phyloP scores from a whole-genome alignment of 2,329 filamentous ascomycete species.

The Coleophoma eucalyptorum region DNA sequence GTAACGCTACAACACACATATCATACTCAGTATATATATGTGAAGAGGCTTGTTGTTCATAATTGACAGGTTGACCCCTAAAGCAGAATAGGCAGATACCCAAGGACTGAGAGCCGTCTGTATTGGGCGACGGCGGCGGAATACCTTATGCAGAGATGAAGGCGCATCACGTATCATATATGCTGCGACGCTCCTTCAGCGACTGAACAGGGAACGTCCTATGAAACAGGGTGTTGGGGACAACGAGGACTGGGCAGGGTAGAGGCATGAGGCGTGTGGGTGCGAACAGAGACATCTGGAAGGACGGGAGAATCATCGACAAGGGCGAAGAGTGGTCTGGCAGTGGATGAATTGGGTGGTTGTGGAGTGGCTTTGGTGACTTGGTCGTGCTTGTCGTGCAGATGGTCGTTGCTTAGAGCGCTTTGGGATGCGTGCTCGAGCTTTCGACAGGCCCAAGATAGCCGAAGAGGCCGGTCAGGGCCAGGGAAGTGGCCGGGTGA shows the following conservation, averaged over 20 bases:
- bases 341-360: too few species aligned
- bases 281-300: slow-evolving; percentile 16
- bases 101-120: not conserved
- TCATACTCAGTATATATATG: not conserved
- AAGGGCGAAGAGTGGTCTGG: too few species aligned
- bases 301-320: slow-evolving; percentile 11
- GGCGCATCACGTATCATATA: slow-evolving; percentile 28
- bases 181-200: slow-evolving; percentile 19
- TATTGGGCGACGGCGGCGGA: not conserved
- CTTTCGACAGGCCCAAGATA: too few species aligned
- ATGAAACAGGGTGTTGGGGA: slow-evolving; percentile 13
- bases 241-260: too few species aligned
- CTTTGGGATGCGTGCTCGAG: not conserved
- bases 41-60: not conserved
- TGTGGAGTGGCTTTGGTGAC: too few species aligned
- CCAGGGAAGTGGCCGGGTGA: too few species aligned
- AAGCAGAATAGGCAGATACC: not conserved
- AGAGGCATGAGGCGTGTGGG: slow-evolving; percentile 8
- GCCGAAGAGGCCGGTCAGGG: too few species aligned
- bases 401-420: not conserved
- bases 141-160: not conserved
- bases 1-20: not conserved
- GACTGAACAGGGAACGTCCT: slow-evolving; percentile 17
- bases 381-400: too few species aligned
- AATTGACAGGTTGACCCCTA: not conserved